phyloP scores from a whole-genome alignment of 306 rosid species.

The Acacia crassicarpa region DNA sequence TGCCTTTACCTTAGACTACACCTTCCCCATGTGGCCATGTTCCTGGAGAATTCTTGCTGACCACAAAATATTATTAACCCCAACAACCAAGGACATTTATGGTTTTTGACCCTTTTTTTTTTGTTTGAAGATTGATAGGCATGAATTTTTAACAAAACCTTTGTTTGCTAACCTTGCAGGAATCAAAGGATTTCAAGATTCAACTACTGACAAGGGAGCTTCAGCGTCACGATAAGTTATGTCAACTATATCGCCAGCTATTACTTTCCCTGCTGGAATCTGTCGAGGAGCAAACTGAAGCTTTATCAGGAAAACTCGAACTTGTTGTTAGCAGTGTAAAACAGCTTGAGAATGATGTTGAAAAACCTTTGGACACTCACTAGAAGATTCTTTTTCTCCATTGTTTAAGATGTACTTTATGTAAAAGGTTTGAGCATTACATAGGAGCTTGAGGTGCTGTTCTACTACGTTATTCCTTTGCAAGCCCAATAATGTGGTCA shows the following conservation, averaged over 20 bases:
- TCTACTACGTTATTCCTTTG: background rate
- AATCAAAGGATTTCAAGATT: conserved; percentile 40
- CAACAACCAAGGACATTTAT: background rate
- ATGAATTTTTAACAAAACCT: background rate
- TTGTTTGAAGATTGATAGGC: conserved; percentile 2
- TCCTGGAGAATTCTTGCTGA: background rate
- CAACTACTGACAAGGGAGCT: conserved; percentile 39
- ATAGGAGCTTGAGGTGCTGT: background rate
- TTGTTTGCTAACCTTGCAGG: conserved; percentile 31
- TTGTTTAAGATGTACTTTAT: background rate
- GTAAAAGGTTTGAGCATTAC: background rate
- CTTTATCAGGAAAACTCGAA: conserved; percentile 32
- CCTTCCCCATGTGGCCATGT: background rate
- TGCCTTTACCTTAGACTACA: background rate
- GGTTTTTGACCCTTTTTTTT: background rate
- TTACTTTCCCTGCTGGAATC: conserved; percentile 33
- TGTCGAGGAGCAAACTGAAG: conserved; percentile 37
- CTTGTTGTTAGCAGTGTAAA: conserved; percentile 19
- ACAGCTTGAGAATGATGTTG: conserved; percentile 33
- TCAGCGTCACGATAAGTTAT: conserved; percentile 34
- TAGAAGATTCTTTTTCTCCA: conserved; percentile 22
- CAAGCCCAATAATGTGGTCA: conserved; percentile 1
- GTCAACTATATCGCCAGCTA: conserved; percentile 29
- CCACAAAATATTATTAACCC: background rate
- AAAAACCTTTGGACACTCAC: conserved; percentile 27